These are phyloP conservation scores for Tephrocybe sp. DNA, from an alignment of 768 basidiomycete species.

Conservation along the genomic window DNA sequence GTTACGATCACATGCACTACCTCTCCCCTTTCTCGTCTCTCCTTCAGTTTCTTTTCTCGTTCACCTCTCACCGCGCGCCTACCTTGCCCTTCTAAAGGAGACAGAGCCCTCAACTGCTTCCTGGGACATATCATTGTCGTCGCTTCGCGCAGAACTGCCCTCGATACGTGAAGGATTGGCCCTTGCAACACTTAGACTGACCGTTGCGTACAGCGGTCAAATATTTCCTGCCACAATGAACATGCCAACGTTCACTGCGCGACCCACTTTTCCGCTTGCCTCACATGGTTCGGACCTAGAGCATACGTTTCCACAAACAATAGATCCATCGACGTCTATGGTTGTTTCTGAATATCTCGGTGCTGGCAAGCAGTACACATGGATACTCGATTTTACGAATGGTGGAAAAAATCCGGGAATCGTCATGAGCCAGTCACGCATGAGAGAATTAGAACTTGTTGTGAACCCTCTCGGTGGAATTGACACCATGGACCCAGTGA, in stretches of 20 bases:
- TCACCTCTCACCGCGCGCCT: constrained; percentile 67
- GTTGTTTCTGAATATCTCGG: constrained; percentile 14
- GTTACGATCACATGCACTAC: constrained; percentile 62
- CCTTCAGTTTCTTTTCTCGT: constrained; percentile 75
- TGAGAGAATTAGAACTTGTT: constrained; percentile 71
- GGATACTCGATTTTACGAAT: constrained; percentile 75
- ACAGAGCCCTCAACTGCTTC: constrained; percentile 19
- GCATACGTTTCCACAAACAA: constrained; percentile 48
- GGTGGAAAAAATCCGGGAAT: constrained; percentile 53
- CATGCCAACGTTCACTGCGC: constrained; percentile 42
- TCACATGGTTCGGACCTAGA: constrained; percentile 46
- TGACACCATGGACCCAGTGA: constrained; percentile 38
- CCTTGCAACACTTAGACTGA: constrained; percentile 52
- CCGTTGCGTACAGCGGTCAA: constrained; percentile 32
- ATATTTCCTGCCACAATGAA: constrained; percentile 44
- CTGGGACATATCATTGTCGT: constrained; percentile 50
- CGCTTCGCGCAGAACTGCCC: constrained; percentile 47
- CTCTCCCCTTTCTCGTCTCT: constrained; percentile 67
- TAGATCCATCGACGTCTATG: constrained; percentile 29
- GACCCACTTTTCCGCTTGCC: constrained; percentile 56
- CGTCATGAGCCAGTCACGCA: constrained; percentile 70
- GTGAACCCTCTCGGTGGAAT: constrained; percentile 56
- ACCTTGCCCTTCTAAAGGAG: constrained; percentile 57
- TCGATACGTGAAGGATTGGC: constrained; percentile 48
- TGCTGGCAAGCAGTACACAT: constrained; percentile 37